Evolutionary conservation across 495 filamentous ascomycete genomes (phyloP), one percentile per base, ranked within the genome.

Genomic region (Penicillium maclennaniae): DNA sequence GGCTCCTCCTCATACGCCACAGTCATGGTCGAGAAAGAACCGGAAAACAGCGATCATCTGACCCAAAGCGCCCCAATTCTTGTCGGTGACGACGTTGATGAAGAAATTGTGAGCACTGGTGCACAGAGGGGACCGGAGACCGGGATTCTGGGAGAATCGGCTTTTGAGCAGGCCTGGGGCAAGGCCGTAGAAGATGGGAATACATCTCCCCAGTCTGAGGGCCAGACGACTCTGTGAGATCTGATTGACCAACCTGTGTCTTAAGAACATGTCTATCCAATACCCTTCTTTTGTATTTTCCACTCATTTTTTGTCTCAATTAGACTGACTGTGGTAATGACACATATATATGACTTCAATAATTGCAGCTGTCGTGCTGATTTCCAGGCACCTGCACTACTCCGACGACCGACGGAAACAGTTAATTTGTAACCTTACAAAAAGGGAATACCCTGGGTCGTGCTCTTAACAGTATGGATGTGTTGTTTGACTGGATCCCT

Each of bases 91-190:
- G 55, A 51, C 3, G 39, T 43, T 34, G 48, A 43, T 15, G 14
- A n/a, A 19, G 45, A 31, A 16, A 17, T 44, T 45, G 20, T 31
- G 23, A 21, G 37, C 38, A 40, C 45, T 39, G 55, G 42, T 1
- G 27, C 21, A 8, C 10, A 43, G 12, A 23, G 36, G 17, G 36
- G 19, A 14, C 6, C 17, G 6, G 9, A 19, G 25, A 16, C 41
- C 4, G 12, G 58, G 47, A 10, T 26, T 4, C 9, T 31, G 10
- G 51, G 61, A 31, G 64, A 73, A 10, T 61, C 66, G 2, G 65
- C 69, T 14, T 74, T 76, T 45, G 74, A 77, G 55, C 53, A 58
- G 37, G 74, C 73, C 15, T 77, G 74, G 74, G 73, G 71, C 3
- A 76, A 73, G 49, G 74, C 72, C 4, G 63, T 71, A 6, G 67